Conservation (phyloP, 2,329 filamentous ascomycete genomes). For the Aureobasidium sp. region DNA sequence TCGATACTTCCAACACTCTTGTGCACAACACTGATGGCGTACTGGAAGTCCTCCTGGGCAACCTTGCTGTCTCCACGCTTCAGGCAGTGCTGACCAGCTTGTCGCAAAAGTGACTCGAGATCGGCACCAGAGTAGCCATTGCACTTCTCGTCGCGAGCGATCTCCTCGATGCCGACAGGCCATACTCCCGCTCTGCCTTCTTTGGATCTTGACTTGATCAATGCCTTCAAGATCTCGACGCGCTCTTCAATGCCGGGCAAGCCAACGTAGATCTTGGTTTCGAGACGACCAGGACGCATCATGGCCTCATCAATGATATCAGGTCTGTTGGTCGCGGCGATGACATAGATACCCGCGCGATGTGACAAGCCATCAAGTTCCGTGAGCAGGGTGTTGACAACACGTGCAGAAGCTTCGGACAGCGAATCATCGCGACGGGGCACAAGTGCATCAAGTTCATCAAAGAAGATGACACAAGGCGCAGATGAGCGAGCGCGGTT, state of each 20-base stretch:
- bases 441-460: conserved; percentile 89
- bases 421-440: conserved; percentile 69
- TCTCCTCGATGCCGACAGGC: conserved; percentile 22
- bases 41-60: conserved; percentile 38
- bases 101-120: conserved; percentile 49
- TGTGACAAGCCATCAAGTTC: conserved; percentile 82
- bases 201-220: conserved; percentile 45
- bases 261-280: conserved; percentile 82
- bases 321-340: conserved; percentile 88
- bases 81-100: conserved; percentile 51
- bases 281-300: conserved; percentile 81
- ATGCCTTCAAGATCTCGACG: conserved; percentile 72
- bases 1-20: conserved; percentile 49
- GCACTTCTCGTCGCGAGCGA: conserved; percentile 62
- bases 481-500: conserved; percentile 74
- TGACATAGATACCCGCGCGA: conserved; percentile 81
- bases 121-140: conserved; percentile 68
- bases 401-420: conserved; percentile 74
- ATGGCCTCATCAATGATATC: conserved; percentile 97
- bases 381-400: conserved; percentile 91
- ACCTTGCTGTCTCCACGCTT: conserved; percentile 38
- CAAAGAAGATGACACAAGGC: conserved; percentile 95
- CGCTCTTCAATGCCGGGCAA: conserved; percentile 71
- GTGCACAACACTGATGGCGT: conserved; percentile 33
- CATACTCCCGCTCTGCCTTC: conserved; percentile 31